Base-by-base conservation (phyloP, 108 stramenopile genomes). In the Cyclotella atomus region DNA sequence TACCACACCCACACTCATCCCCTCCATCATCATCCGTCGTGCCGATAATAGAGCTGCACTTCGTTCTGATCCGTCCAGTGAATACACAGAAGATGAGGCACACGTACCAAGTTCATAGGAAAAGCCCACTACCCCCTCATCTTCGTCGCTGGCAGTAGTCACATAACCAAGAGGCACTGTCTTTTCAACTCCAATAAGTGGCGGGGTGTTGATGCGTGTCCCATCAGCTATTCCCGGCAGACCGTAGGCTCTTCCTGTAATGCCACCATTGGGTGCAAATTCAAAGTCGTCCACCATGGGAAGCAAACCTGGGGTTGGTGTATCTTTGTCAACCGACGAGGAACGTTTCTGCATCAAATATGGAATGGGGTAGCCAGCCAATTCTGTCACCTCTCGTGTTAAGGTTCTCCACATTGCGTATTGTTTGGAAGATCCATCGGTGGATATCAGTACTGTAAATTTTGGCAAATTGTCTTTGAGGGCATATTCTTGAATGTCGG, bases 271-370 rank as follows among this genome's bases (percentile, higher is more conserved):
- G 2, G 78, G 28, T 46, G 70, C 64, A 81, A 94, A 94, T 34
- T 86, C 82, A 60, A 81, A 94, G 32, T 91, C 83, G 52, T 94
- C 89, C 38, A 94, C 52, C 81, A 86, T 83, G 16, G 93, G 93
- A 25, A 91, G 55, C 14, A 85, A 29, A 38, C 67, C 79, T 1
- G 84, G 86, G 10, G 54, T 54, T 61, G 65, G 8, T 29, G 20
- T 19, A 3, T 33, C 32, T 25, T 66, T 24, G 5, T 1, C 4
- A 0, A 12, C 14, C 23, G 49, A 33, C 9, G 44, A 35, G 49
- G 36, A 65, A 63, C 74, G 56, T 56, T 41, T 76, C 38, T 61
- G 60, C 27, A 53, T 73, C 28, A 94, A 70, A 70, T 89, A 83
- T 7, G 86, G 73, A 28, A 91, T 65, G 27, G 89, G 85, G 77